These are phyloP conservation scores for Quercus lobata DNA, from an alignment of 331 rosid genomes.

Conservation along the genomic window DNA sequence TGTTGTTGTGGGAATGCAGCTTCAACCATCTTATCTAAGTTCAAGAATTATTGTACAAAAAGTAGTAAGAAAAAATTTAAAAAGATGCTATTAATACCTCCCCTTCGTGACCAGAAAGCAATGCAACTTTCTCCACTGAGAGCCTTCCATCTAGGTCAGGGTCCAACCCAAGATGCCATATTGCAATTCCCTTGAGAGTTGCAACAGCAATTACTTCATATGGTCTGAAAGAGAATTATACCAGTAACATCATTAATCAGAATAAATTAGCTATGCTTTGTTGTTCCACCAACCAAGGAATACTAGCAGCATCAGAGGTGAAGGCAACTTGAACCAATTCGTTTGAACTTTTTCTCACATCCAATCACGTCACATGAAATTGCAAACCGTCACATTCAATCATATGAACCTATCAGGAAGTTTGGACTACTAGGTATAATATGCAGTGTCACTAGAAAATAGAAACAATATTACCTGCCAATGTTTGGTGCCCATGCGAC, in stretches of 20 bases:
- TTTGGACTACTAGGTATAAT: background rate
- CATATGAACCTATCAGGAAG: background rate
- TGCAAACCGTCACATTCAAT: background rate
- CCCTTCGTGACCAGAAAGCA: conserved; percentile 66
- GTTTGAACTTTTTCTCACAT: conserved; percentile 4
- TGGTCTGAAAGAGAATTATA: conserved; percentile 45
- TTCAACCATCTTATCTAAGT: background rate
- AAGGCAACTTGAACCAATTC: conserved; percentile 2
- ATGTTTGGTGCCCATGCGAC: conserved; percentile 93
- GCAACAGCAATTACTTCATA: conserved; percentile 78
- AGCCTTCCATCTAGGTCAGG: conserved; percentile 79
- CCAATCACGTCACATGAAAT: background rate
- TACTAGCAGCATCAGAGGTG: background rate
- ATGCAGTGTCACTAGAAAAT: background rate
- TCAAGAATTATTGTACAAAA: conserved; percentile 5
- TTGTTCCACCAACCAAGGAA: conserved; percentile 7
- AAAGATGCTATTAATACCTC: conserved; percentile 42
- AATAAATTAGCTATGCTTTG: background rate
- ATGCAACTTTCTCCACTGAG: conserved; percentile 56
- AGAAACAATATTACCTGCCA: conserved; percentile 65
- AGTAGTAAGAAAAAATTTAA: background rate
- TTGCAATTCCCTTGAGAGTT: conserved; percentile 62
- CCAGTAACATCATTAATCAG: background rate
- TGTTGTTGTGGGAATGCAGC: background rate
- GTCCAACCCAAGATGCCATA: conserved; percentile 84